These are phyloP conservation scores for Aureobasidium subglaciale DNA, from an alignment of 2,329 filamentous ascomycete species.

Conservation along the genomic window DNA sequence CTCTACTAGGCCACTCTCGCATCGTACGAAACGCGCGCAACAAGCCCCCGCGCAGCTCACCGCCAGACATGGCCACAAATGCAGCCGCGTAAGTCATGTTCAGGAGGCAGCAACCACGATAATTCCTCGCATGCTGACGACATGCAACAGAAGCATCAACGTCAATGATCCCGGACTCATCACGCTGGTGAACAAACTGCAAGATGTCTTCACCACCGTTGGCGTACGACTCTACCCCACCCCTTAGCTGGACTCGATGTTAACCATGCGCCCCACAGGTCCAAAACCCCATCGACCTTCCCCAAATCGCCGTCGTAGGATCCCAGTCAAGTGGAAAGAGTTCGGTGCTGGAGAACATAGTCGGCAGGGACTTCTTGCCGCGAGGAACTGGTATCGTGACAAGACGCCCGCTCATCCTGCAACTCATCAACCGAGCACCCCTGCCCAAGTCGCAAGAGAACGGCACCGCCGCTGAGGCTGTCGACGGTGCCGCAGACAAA, in stretches of 20 bases:
- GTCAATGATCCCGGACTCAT: conserved; percentile 65
- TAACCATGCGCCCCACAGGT: conserved; percentile 50
- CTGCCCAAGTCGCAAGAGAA: conserved; percentile 58
- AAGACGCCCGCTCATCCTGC: conserved; percentile 87
- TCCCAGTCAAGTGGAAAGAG: conserved; percentile 99
- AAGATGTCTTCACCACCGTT: conserved; percentile 98
- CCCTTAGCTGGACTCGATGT: not conserved
- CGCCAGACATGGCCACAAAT: conserved; percentile 17
- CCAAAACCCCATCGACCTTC: conserved; percentile 97
- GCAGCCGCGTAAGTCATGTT: conserved; percentile 15
- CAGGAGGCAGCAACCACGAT: conserved; percentile 2
- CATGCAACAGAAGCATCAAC: conserved; percentile 54
- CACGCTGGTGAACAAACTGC: conserved; percentile 93
- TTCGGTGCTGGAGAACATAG: conserved; percentile 97
- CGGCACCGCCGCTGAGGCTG: conserved; percentile 57
- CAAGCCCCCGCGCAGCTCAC: not conserved
- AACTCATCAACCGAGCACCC: conserved; percentile 86
- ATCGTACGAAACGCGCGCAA: not conserved
- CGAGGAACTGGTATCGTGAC: conserved; percentile 97
- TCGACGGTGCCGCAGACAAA: conserved; percentile 61
- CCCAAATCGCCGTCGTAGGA: conserved; percentile 95
- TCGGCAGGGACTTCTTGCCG: conserved; percentile 94
- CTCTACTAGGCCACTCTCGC: not conserved
- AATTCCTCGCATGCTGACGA: not conserved
- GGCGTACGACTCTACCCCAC: conserved; percentile 51